Conservation (phyloP, 73 alveolate genomes). For the Tetrahymena thermophila region DNA sequence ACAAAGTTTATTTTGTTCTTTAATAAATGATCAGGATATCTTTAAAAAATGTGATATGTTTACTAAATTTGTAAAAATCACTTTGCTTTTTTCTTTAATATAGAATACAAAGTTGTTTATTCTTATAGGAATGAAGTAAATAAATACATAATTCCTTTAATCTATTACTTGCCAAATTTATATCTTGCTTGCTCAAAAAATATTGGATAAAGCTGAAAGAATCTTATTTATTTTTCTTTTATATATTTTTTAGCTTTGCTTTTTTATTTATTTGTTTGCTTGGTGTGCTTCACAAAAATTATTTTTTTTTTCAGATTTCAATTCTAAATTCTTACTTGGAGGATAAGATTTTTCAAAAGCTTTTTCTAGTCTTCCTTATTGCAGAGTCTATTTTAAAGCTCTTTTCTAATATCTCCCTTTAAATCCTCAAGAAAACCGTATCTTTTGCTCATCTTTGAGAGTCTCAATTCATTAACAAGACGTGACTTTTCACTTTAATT, state of each 20-base stretch:
- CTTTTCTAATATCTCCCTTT: constrained; percentile 46
- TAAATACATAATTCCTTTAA: not conserved
- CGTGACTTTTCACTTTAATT: not conserved
- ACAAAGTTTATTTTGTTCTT: no score
- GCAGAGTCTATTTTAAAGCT: constrained; percentile 22
- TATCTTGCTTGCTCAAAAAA: not conserved
- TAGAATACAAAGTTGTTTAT: not conserved
- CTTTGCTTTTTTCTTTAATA: no score
- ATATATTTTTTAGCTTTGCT: not conserved
- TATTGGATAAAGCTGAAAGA: not conserved
- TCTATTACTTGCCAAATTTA: not conserved
- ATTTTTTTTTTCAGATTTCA: not conserved
- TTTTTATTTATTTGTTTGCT: not conserved
- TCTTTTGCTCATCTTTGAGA: constrained; percentile 66
- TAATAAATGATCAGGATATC: no score
- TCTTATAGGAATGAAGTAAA: not conserved
- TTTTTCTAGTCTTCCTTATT: constrained; percentile 59
- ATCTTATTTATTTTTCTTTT: not conserved
- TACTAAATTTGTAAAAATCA: no score
- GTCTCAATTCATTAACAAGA: constrained; percentile 49
- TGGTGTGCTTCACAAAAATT: not conserved
- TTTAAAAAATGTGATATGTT: no score
- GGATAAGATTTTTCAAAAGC: constrained; percentile 61
- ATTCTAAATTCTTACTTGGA: not conserved
- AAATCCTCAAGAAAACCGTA: constrained; percentile 53